These are phyloP conservation scores for Atkinsonella hypoxylon DNA, from an alignment of 2,329 filamentous ascomycete genomes.

Conservation along the genomic window DNA sequence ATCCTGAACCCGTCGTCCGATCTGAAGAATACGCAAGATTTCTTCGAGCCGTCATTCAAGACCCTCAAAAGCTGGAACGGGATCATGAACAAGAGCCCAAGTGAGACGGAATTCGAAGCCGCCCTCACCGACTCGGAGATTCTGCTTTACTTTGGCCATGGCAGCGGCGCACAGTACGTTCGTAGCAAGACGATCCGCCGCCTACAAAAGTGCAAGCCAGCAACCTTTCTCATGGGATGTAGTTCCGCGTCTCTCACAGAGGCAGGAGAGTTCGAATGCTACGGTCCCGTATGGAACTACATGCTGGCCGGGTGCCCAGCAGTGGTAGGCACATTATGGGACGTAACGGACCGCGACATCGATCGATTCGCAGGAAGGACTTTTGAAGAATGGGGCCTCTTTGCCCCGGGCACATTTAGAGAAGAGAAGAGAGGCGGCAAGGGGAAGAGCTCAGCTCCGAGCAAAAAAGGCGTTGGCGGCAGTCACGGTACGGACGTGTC, in stretches of 20 bases:
- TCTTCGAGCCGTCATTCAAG: constrained; percentile 54
- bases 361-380: constrained; percentile 75
- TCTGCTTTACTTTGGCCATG: constrained; percentile 91
- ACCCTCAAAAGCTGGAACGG: constrained; percentile 59
- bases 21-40: constrained; percentile 64
- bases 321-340: constrained; percentile 88
- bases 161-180: constrained; percentile 89
- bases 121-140: constrained; percentile 57
- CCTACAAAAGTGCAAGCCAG: constrained; percentile 61
- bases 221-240: constrained; percentile 87
- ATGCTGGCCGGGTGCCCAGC: constrained; percentile 79
- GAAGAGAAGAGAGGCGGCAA: constrained; percentile 14
- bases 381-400: constrained; percentile 79
- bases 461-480: not conserved
- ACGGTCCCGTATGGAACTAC: constrained; percentile 83
- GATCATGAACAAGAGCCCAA: constrained; percentile 57
- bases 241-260: constrained; percentile 69
- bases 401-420: constrained; percentile 35
- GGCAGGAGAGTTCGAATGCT: constrained; percentile 79
- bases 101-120: constrained; percentile 63
- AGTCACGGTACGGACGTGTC: constrained; percentile 4
- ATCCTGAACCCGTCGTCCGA: constrained; percentile 86
- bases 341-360: constrained; percentile 95
- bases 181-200: constrained; percentile 71
- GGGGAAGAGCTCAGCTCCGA: not conserved